Evolutionary conservation across 108 stramenopile genomes (phyloP).

Genomic region (Epipyxis sp.): DNA sequence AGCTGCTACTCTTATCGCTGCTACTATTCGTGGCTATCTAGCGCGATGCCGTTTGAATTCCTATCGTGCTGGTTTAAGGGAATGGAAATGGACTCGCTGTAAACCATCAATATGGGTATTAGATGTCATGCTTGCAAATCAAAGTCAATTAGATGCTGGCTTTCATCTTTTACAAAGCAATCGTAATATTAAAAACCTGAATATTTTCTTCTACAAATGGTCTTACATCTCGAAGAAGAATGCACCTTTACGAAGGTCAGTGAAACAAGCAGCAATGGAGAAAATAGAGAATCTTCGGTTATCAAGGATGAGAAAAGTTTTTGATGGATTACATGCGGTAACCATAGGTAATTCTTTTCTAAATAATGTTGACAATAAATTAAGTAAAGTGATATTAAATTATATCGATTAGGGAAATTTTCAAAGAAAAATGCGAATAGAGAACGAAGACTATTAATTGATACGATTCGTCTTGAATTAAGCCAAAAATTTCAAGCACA

Average conservation of each 20-base stretch:
- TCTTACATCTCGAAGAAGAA: background rate
- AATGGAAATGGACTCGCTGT: slow-evolving; percentile 13
- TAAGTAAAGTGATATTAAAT: no score
- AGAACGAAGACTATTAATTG: background rate
- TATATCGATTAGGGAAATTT: no score
- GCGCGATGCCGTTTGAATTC: background rate
- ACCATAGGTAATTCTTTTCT: slow-evolving; percentile 6
- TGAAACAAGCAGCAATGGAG: background rate
- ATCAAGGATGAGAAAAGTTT: background rate
- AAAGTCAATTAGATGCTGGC: slow-evolving; percentile 14
- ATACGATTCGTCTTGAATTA: background rate
- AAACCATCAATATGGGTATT: background rate
- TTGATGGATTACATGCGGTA: background rate
- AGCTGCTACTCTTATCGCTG: slow-evolving; percentile 3
- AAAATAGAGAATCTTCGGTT: background rate
- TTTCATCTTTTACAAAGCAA: slow-evolving; percentile 3
- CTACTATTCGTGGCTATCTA: background rate
- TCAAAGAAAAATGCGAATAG: background rate
- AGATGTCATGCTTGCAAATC: slow-evolving; percentile 13
- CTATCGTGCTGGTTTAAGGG: background rate
- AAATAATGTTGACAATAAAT: no score
- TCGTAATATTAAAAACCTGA: background rate
- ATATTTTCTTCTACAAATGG: background rate
- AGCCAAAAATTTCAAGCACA: background rate
- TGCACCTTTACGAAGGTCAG: background rate